Conservation (phyloP, 1,139 yeast genomes). For the Torulaspora globosa region DNA sequence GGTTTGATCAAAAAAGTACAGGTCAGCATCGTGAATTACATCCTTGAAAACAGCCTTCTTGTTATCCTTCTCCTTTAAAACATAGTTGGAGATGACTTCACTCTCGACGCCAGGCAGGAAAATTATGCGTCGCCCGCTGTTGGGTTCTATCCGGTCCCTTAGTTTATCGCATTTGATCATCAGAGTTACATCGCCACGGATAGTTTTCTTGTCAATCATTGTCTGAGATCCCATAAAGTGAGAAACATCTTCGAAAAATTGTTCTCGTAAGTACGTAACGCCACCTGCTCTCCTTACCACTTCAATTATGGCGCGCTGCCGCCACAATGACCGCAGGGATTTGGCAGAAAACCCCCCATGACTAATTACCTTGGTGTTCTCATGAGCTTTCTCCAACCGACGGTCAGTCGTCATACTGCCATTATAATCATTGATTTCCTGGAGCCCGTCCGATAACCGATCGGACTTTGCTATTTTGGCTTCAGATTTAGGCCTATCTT, state of each 20-base stretch:
- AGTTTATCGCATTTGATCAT: slow-evolving; percentile 28
- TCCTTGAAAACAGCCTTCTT: slow-evolving; percentile 28
- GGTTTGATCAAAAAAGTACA: slow-evolving; percentile 36
- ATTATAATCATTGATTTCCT: background rate
- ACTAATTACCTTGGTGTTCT: slow-evolving; percentile 14
- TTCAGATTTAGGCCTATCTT: background rate
- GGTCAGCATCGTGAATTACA: slow-evolving; percentile 32
- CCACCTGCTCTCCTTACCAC: slow-evolving; percentile 32
- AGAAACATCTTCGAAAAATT: slow-evolving; percentile 32
- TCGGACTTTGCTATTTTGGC: background rate
- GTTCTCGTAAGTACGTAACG: slow-evolving; percentile 31
- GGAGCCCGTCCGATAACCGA: background rate
- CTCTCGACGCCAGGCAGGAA: slow-evolving; percentile 26
- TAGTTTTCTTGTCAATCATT: slow-evolving; percentile 35
- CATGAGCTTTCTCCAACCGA: background rate
- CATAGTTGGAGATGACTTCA: slow-evolving; percentile 22
- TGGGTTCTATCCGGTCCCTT: slow-evolving; percentile 19
- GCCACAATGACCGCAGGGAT: slow-evolving; percentile 33
- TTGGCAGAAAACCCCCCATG: slow-evolving; percentile 35
- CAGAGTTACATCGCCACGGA: slow-evolving; percentile 31
- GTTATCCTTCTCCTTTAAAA: slow-evolving; percentile 28
- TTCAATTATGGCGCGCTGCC: slow-evolving; percentile 35
- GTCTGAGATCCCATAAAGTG: slow-evolving; percentile 31
- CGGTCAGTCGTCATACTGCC: background rate
- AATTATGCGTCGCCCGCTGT: slow-evolving; percentile 23